phyloP scores from a whole-genome alignment of 768 basidiomycete species.

The Clitopilus hobsonii region DNA sequence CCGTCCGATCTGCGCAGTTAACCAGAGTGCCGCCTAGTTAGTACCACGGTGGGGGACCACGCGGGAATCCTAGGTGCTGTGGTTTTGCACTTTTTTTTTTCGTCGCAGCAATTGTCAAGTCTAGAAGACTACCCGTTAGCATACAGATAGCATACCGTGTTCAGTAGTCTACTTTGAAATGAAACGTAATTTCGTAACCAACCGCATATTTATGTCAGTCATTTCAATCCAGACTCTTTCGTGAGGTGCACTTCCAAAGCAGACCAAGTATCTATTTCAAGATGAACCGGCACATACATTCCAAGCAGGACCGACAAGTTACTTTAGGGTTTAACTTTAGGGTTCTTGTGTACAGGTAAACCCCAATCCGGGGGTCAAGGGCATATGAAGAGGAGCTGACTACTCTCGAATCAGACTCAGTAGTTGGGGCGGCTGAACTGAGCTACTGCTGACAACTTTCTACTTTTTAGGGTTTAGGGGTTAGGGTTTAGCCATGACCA shows the following conservation, averaged over 20 bases:
- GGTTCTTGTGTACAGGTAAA: too few species aligned
- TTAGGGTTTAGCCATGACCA: too few species aligned
- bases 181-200: neutral
- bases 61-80: constrained; percentile 53
- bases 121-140: neutral
- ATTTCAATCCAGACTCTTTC: neutral
- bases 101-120: too few species aligned
- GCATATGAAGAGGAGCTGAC: too few species aligned
- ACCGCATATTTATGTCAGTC: neutral
- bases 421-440: too few species aligned
- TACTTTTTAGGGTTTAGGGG: too few species aligned
- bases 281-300: too few species aligned
- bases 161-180: neutral
- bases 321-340: too few species aligned
- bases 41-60: constrained; percentile 65
- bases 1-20: constrained; percentile 63
- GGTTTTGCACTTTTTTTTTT: constrained; percentile 41
- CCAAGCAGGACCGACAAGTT: too few species aligned
- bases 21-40: constrained; percentile 59
- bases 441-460: too few species aligned
- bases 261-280: neutral
- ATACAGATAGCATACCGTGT: neutral
- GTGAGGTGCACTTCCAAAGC: neutral
- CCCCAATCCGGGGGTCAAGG: too few species aligned
- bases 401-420: too few species aligned